Evolutionary conservation across 371 early-diverging fungal genomes (phyloP), one percentile per base, ranked within the genome.

Genomic region (Mucor saturninus): DNA sequence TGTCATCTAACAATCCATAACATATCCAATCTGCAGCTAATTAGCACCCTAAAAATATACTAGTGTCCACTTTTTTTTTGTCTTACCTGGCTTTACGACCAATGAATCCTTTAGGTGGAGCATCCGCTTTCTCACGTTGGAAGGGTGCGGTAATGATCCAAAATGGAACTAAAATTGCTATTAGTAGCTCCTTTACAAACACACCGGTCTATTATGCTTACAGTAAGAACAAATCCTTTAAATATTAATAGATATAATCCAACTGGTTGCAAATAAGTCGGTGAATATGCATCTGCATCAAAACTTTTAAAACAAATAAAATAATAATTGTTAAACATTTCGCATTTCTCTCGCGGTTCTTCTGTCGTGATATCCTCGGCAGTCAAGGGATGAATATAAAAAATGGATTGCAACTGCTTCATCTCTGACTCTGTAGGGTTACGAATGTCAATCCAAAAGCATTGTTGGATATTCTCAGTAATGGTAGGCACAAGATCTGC

Each of bases 321-420:
- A 61, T 92, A 91, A 76, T 97, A 97, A 57, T 89, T 87, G 5
- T 85, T 70, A 60, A 94, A 95, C 8, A 90, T 82, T 66, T 96
- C 97, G 67, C 93, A 94, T 69, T 97, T 97, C 68, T 96, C 96
- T 6, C 97, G 84, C 14, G 82, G 86, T 50, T 96, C 97, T 62
- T 94, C 89, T 28, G 90, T 91, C 60, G 86, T 83, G 56, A 95
- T 93, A 64, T 95, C 97, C 76, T 97, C 96, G n/a, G 83, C 85
- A 0, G 95, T 95, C 48, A 97, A 70, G 11, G 97, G 95, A 68
- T 97, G 97, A 15, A 97, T 88, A 54, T 81, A 72, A 49, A 91
- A 90, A 13, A 87, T 53, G 31, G 26, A 2, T 43, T 35, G 50
- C 6, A 61, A 39, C 10, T 51, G 38, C 35, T 83, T 80, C 89